Evolutionary conservation across 2,329 filamentous ascomycete species (phyloP).

Genomic region (Pseudogymnoascus sp.): DNA sequence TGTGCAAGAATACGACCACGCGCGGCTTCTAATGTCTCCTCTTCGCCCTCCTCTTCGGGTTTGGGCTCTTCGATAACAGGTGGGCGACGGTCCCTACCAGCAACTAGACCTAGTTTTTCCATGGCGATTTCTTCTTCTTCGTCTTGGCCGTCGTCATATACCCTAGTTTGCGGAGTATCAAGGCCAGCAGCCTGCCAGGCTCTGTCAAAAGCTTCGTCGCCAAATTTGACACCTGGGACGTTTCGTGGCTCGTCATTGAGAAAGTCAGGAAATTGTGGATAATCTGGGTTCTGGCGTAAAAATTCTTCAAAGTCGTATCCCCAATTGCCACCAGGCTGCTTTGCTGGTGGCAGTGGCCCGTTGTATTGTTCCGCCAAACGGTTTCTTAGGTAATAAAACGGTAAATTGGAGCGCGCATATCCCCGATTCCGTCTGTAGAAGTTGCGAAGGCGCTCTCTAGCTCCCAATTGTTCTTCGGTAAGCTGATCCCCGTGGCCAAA

Average conservation of each 20-base stretch:
- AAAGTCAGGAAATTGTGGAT: neutral
- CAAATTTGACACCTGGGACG: slow-evolving; percentile 28
- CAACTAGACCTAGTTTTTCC: neutral
- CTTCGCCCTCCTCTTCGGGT: neutral
- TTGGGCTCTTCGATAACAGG: neutral
- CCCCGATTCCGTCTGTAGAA: neutral
- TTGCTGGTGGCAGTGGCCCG: neutral
- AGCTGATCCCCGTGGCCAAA: neutral
- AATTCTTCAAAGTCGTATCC: too few species aligned
- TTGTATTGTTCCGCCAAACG: slow-evolving; percentile 11
- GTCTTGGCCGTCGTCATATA: neutral
- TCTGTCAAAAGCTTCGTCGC: slow-evolving; percentile 13
- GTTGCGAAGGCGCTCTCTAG: neutral
- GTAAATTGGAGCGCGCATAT: neutral
- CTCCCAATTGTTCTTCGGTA: neutral
- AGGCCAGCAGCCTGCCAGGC: neutral
- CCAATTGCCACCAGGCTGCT: neutral
- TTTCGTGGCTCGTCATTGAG: neutral
- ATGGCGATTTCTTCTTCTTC: neutral
- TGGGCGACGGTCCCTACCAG: neutral
- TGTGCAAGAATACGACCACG: neutral
- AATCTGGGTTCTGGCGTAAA: neutral
- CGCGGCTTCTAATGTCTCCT: neutral
- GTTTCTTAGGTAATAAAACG: neutral
- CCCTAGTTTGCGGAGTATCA: neutral